These are phyloP conservation scores for Herpetomonas muscarum DNA, from an alignment of 208 protist genomes.

Conservation along the genomic window DNA sequence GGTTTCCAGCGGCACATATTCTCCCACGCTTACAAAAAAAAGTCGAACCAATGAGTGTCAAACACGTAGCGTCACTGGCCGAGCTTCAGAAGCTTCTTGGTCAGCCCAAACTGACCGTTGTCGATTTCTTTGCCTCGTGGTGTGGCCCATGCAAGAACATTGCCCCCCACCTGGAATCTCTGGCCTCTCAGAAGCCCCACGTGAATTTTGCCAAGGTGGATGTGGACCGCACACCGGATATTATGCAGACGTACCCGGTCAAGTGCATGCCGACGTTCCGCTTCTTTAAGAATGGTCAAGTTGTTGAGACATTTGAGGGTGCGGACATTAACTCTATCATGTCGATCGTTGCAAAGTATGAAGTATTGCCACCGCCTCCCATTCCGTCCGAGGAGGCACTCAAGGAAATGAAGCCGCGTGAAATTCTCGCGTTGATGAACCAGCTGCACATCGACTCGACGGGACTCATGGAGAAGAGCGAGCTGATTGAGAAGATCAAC, in stretches of 20 bases:
- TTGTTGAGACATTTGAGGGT: constrained; percentile 57
- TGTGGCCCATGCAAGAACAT: constrained; percentile 62
- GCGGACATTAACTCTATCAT: constrained; percentile 46
- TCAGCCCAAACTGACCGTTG: constrained; percentile 54
- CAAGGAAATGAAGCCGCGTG: constrained; percentile 34
- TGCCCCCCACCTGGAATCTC: constrained; percentile 43
- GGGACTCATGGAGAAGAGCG: constrained; percentile 50
- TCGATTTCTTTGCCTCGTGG: constrained; percentile 77
- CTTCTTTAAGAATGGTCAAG: constrained; percentile 52
- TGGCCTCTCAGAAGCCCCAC: constrained; percentile 44
- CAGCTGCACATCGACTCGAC: constrained; percentile 34
- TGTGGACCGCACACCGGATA: constrained; percentile 44
- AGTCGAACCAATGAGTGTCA: constrained; percentile 30
- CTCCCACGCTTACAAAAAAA: neutral
- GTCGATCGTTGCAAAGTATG: constrained; percentile 32
- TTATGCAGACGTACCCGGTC: constrained; percentile 46
- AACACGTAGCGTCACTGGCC: constrained; percentile 22
- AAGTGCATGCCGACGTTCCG: constrained; percentile 65
- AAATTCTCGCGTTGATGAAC: constrained; percentile 51
- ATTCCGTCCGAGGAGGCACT: constrained; percentile 59
- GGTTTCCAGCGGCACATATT: neutral
- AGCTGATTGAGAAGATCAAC: constrained; percentile 50
- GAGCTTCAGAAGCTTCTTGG: constrained; percentile 38
- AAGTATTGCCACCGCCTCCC: constrained; percentile 36
- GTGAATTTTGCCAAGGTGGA: constrained; percentile 72